Percentiles rank a stretch among this genome's conserved stretches.
Conservation (phyloP, 2,329 filamentous ascomycete species). For the Blastomyces gilchristii region DNA sequence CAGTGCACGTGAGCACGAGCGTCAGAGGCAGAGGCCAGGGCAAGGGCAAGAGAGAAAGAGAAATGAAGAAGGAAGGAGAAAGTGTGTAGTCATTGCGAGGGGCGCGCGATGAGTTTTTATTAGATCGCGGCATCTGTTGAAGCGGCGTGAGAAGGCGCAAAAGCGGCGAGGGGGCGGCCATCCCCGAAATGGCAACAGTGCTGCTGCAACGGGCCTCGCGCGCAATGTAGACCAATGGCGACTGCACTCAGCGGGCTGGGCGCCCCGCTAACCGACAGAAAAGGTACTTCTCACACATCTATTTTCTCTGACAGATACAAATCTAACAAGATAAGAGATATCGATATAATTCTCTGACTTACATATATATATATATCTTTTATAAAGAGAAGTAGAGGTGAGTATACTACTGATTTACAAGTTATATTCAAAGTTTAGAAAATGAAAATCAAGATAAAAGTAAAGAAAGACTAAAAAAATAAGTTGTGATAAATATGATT, state of each 20-base stretch:
- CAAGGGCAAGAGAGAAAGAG: background rate
- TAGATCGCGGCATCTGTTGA: background rate
- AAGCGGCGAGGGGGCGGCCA: too few species aligned
- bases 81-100: background rate
- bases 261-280: slow-evolving; percentile 11
- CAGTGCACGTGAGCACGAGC: background rate
- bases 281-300: background rate
- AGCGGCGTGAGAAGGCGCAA: too few species aligned
- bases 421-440: too few species aligned
- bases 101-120: background rate
- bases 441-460: too few species aligned
- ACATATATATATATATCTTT: too few species aligned
- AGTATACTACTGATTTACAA: too few species aligned
- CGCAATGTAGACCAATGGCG: slow-evolving; percentile 6
- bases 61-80: background rate
- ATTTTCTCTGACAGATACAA: too few species aligned
- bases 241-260: background rate
- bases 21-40: background rate
- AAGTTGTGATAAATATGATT: too few species aligned
- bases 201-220: slow-evolving; percentile 16
- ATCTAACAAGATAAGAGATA: too few species aligned
- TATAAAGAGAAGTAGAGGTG: too few species aligned
- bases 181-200: slow-evolving; percentile 1
- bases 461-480: too few species aligned
- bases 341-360: too few species aligned